Evolutionary conservation across 345 rosid genomes (phyloP).

Genomic region (Salix caprea): DNA sequence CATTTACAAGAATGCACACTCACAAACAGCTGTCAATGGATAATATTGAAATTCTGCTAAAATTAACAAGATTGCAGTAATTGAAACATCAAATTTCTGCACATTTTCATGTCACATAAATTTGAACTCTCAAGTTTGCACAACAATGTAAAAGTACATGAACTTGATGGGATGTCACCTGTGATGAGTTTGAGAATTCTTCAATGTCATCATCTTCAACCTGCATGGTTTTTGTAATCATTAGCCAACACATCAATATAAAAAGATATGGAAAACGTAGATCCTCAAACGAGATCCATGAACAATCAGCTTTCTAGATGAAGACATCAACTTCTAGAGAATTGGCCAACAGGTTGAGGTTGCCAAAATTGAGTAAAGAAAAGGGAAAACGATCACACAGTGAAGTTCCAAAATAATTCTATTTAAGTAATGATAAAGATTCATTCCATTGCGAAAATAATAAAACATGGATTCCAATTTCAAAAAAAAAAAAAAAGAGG

Average conservation of each 20-base stretch:
- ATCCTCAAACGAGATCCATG: not conserved
- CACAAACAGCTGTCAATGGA: not conserved
- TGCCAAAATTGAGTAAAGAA: not conserved
- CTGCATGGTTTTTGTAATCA: slow-evolving; percentile 27
- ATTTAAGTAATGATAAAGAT: too few relatives aligned
- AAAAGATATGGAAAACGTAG: not conserved
- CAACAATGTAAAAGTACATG: not conserved
- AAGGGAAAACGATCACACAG: not conserved
- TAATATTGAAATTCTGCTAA: not conserved
- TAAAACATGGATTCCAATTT: too few relatives aligned
- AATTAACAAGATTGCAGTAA: too few relatives aligned
- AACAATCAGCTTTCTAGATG: not conserved
- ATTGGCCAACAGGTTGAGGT: not conserved
- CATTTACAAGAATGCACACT: not conserved
- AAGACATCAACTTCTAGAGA: not conserved
- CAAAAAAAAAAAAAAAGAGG: too few relatives aligned
- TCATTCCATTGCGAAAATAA: too few relatives aligned
- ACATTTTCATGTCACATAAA: not conserved
- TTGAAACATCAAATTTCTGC: not conserved
- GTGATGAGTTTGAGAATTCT: slow-evolving; percentile 42
- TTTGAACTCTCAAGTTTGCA: not conserved
- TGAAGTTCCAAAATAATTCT: too few relatives aligned
- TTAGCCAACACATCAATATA: not conserved
- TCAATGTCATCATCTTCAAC: slow-evolving; percentile 44
- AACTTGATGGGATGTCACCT: slow-evolving; percentile 27